Evolutionary conservation across 1,284 basidiomycete species (phyloP).

Genomic region (Ustilago xerochloae): DNA sequence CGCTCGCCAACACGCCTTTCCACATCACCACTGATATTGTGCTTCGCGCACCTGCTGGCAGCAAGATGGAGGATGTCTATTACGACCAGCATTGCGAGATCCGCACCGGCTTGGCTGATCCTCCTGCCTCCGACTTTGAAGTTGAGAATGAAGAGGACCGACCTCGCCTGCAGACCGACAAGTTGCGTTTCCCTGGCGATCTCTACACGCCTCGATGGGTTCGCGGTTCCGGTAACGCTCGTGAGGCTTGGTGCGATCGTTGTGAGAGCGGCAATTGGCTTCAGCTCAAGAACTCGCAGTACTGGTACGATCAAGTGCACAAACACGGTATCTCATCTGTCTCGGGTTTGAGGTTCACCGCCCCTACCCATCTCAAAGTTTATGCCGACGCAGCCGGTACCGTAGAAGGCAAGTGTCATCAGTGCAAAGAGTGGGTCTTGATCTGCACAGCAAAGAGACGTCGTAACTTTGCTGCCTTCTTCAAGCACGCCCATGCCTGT

Average conservation of each 20-base stretch:
- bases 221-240: slow-evolving; percentile 47
- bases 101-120: slow-evolving; percentile 41
- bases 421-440: slow-evolving; percentile 56
- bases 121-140: slow-evolving; percentile 45
- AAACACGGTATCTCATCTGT: slow-evolving; percentile 57
- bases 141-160: slow-evolving; percentile 48
- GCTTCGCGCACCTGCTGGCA: slow-evolving; percentile 45
- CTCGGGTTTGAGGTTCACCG: slow-evolving; percentile 51
- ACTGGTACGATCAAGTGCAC: slow-evolving; percentile 60
- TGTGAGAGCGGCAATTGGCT: slow-evolving; percentile 59
- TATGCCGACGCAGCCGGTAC: slow-evolving; percentile 51
- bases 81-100: slow-evolving; percentile 54
- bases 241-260: slow-evolving; percentile 58
- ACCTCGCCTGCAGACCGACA: slow-evolving; percentile 53
- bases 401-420: slow-evolving; percentile 54
- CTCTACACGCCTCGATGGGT: slow-evolving; percentile 59
- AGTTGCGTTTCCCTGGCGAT: slow-evolving; percentile 55
- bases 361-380: slow-evolving; percentile 51
- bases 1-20: slow-evolving; percentile 45
- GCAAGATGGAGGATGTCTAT: slow-evolving; percentile 54
- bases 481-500: slow-evolving; percentile 53
- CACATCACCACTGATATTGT: slow-evolving; percentile 56
- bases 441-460: slow-evolving; percentile 57
- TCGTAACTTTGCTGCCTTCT: slow-evolving; percentile 53
- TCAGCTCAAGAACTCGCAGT: slow-evolving; percentile 58